Conservation (phyloP, 2,329 filamentous ascomycete genomes). For the Pseudophaeomoniella oleicola region DNA sequence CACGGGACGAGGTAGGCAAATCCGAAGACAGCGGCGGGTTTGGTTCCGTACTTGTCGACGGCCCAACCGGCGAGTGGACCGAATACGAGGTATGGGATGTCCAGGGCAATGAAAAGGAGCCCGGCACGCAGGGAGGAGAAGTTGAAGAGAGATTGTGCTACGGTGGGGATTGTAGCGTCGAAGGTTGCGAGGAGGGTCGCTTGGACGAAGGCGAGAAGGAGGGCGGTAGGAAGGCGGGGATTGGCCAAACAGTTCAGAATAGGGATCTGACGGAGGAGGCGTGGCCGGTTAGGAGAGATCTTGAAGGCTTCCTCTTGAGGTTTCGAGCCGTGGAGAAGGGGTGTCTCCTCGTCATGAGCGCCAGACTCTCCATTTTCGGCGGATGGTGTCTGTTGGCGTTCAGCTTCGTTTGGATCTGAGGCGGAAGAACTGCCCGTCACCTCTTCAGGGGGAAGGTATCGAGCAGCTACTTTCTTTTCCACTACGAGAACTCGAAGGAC, state of each 20-base stretch:
- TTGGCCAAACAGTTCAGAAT: slow-evolving; percentile 10
- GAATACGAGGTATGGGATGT: slow-evolving; percentile 16
- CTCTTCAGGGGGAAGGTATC: slow-evolving; percentile 19
- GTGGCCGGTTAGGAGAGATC: slow-evolving; percentile 25
- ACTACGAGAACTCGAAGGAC: slow-evolving; percentile 44
- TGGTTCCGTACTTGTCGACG: slow-evolving; percentile 28
- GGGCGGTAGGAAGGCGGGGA: slow-evolving; percentile 8
- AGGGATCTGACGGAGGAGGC: slow-evolving; percentile 24
- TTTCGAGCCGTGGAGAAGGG: slow-evolving; percentile 21
- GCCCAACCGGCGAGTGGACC: slow-evolving; percentile 15
- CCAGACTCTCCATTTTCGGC: slow-evolving; percentile 9
- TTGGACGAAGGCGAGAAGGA: slow-evolving; percentile 11
- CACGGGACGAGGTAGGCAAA: slow-evolving; percentile 11
- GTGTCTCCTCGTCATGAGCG: slow-evolving; percentile 20
- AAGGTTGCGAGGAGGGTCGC: slow-evolving; percentile 10
- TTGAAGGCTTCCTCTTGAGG: slow-evolving; percentile 21
- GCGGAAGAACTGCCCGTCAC: not conserved
- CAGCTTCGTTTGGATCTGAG: slow-evolving; percentile 10
- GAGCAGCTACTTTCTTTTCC: slow-evolving; percentile 44
- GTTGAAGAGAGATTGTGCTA: slow-evolving; percentile 9
- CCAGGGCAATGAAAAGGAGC: slow-evolving; percentile 24
- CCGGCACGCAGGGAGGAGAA: slow-evolving; percentile 19
- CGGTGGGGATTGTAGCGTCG: slow-evolving; percentile 12
- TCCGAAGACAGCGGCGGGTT: slow-evolving; percentile 14
- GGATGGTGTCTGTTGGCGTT: slow-evolving; percentile 8